These are phyloP conservation scores for Meira miltonrushii DNA, from an alignment of 1,284 basidiomycete species.

Conservation along the genomic window DNA sequence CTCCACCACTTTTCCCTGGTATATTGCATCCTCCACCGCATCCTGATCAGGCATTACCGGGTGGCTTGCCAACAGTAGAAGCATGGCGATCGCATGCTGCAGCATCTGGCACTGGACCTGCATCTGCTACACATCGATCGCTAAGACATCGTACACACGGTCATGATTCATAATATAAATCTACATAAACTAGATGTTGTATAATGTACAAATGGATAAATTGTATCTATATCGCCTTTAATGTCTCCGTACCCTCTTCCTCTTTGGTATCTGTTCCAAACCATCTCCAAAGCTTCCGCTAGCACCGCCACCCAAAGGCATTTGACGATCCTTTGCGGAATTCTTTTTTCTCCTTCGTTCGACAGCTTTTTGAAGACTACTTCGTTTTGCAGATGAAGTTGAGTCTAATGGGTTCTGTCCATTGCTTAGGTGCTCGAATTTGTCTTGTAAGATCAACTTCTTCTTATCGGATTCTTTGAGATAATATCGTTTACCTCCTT, in stretches of 20 bases:
- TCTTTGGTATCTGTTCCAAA: background rate
- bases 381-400: conserved; percentile 2
- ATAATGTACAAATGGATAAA: no score
- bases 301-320: conserved; percentile 20
- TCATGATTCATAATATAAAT: no score
- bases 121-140: no score
- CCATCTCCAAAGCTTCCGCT: background rate
- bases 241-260: background rate
- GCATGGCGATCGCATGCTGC: conserved; percentile 2
- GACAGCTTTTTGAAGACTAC: conserved; percentile 69
- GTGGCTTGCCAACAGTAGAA: background rate
- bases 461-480: conserved; percentile 63
- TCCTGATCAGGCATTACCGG: background rate
- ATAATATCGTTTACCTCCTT: conserved; percentile 61
- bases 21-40: background rate
- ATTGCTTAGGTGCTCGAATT: conserved; percentile 30
- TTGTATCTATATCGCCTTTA: no score
- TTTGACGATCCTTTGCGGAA: conserved; percentile 70
- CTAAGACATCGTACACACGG: no score
- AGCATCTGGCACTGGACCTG: background rate
- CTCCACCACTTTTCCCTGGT: background rate
- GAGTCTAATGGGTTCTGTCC: conserved; percentile 4
- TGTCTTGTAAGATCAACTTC: conserved; percentile 32
- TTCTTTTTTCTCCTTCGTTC: conserved; percentile 84
- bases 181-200: no score